A percentile compares a stretch with the other conserved stretches of the same genome.
Evolutionary conservation across 306 rosid species (phyloP).

Genomic region (Senna siamea): DNA sequence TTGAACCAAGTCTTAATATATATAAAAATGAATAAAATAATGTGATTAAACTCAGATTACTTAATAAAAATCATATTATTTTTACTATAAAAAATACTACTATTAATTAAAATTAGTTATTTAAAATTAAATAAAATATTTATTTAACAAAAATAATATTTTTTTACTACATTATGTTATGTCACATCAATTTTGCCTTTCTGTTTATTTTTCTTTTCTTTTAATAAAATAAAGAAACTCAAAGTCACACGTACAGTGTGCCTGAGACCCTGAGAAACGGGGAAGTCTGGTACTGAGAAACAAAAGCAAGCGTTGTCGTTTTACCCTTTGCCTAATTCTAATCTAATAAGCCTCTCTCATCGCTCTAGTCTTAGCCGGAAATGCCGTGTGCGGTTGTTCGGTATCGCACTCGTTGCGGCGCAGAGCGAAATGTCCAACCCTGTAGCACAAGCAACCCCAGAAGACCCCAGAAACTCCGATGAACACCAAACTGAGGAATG

Average conservation of each 20-base stretch:
- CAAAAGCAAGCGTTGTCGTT: conserved; percentile 31
- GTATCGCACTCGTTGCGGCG: neutral
- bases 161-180: no score
- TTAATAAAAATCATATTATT: no score
- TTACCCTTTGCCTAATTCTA: neutral
- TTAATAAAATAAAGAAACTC: neutral
- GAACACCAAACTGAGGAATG: conserved; percentile 62
- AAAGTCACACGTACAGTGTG: neutral
- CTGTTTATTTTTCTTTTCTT: neutral
- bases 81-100: no score
- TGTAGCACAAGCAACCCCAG: conserved; percentile 42
- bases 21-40: no score
- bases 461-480: conserved; percentile 38
- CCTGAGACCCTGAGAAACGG: neutral
- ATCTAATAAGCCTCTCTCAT: neutral
- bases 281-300: neutral
- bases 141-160: no score
- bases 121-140: no score
- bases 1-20: no score
- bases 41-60: no score
- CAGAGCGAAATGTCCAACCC: conserved; percentile 53
- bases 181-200: neutral
- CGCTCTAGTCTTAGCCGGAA: neutral
- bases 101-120: no score
- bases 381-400: conserved; percentile 27